A percentile compares a stretch with the other conserved stretches of the same genome.
These are phyloP conservation scores for Mikania micrantha DNA, from an alignment of 129 eudicot species.

Conservation along the genomic window DNA sequence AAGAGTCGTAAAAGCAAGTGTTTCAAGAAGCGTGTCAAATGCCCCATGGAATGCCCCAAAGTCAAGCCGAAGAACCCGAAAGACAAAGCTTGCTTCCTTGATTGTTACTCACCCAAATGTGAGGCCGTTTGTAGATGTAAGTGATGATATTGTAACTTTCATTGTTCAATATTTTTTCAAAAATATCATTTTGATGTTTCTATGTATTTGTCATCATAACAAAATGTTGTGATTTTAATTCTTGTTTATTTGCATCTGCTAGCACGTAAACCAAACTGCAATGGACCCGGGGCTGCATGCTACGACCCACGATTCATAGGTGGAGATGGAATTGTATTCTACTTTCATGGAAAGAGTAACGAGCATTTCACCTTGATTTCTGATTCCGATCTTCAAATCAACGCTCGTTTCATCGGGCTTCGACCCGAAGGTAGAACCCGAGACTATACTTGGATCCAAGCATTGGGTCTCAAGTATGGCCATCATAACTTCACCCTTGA, in stretches of 20 bases:
- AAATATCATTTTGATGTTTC: not conserved
- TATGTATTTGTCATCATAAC: too few species aligned
- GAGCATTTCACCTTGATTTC: slow-evolving; percentile 46
- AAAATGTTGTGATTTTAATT: too few species aligned
- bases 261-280: slow-evolving; percentile 54
- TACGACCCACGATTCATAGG: slow-evolving; percentile 61
- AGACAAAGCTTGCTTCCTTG: slow-evolving; percentile 45
- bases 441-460: slow-evolving; percentile 62
- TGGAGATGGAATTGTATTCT: slow-evolving; percentile 54
- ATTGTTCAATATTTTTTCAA: too few species aligned
- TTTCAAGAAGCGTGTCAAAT: slow-evolving; percentile 36
- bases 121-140: slow-evolving; percentile 49
- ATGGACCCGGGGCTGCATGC: slow-evolving; percentile 56
- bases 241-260: not conserved
- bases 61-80: slow-evolving; percentile 39
- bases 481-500: slow-evolving; percentile 44
- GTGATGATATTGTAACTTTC: not conserved
- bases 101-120: slow-evolving; percentile 48
- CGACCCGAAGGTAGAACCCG: slow-evolving; percentile 50
- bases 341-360: slow-evolving; percentile 47
- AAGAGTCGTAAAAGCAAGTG: slow-evolving; percentile 36
- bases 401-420: slow-evolving; percentile 50
- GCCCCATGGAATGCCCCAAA: slow-evolving; percentile 38
- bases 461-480: slow-evolving; percentile 41
- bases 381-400: slow-evolving; percentile 45